Evolutionary conservation across 2,329 filamentous ascomycete genomes (phyloP).

Genomic region (Cercospora brassicicola): DNA sequence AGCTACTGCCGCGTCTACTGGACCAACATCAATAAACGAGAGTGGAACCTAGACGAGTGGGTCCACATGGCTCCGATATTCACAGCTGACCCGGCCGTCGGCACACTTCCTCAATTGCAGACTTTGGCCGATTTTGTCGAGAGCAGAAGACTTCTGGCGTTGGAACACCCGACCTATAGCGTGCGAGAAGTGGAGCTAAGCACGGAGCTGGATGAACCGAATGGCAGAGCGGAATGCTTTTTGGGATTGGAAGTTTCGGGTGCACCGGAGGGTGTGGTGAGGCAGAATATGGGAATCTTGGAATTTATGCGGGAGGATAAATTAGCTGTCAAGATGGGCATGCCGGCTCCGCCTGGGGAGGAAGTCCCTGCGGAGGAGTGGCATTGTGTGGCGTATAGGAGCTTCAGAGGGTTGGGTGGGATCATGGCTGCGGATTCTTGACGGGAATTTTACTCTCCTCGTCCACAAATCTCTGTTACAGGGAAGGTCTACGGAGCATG

Average conservation of each 20-base stretch:
- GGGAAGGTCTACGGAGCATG: not conserved
- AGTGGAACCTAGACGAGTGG: not conserved
- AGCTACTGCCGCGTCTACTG: conserved; percentile 1
- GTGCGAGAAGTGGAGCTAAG: conserved; percentile 9
- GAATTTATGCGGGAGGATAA: conserved; percentile 6
- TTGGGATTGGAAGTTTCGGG: conserved; percentile 1
- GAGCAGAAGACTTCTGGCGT: not conserved
- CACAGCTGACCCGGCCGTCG: not conserved
- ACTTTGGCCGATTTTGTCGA: conserved; percentile 2
- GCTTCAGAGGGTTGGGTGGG: conserved; percentile 9
- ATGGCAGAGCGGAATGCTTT: conserved; percentile 9
- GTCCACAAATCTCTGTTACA: not conserved
- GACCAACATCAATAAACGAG: not conserved
- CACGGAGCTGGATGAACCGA: conserved; percentile 12
- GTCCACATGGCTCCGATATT: not conserved
- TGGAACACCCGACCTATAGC: conserved; percentile 1
- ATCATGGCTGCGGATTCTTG: conserved; percentile 1
- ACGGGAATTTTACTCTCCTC: not conserved
- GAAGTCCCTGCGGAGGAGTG: not conserved
- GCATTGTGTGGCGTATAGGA: conserved; percentile 9
- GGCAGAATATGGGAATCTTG: conserved; percentile 9
- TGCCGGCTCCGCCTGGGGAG: not conserved
- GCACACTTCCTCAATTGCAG: not conserved
- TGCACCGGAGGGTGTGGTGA: conserved; percentile 12
- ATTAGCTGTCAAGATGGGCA: not conserved